These are phyloP conservation scores for Moesziomyces globuligerus DNA, from an alignment of 1,284 basidiomycete species.

Conservation along the genomic window DNA sequence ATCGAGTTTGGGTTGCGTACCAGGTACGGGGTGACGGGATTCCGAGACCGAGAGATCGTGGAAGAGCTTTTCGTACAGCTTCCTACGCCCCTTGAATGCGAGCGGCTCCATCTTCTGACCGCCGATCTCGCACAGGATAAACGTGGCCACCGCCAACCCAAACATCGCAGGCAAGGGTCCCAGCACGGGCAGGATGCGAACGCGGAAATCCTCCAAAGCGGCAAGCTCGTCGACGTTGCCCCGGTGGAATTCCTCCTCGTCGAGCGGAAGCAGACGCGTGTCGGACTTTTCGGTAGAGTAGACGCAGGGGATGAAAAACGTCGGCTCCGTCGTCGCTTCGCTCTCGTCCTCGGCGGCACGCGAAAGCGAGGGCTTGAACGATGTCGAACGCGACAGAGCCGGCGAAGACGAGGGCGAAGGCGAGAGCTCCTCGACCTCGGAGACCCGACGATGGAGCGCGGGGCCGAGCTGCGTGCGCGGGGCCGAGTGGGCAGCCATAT, in stretches of 20 bases:
- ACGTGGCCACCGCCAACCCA: constrained; percentile 63
- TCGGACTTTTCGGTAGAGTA: constrained; percentile 94
- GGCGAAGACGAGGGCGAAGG: constrained; percentile 33
- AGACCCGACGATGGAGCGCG: constrained; percentile 16
- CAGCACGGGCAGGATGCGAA: constrained; percentile 86
- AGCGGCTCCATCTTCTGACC: constrained; percentile 61
- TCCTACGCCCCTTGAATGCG: constrained; percentile 57
- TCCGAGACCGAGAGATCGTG: constrained; percentile 41
- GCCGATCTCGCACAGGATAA: constrained; percentile 63
- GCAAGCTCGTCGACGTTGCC: constrained; percentile 90
- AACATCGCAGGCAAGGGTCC: constrained; percentile 70
- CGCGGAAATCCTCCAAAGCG: constrained; percentile 91
- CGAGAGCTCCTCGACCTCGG: constrained; percentile 42
- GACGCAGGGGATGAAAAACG: constrained; percentile 71
- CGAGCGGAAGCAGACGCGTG: constrained; percentile 82
- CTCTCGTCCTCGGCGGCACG: constrained; percentile 7
- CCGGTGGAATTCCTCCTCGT: constrained; percentile 90
- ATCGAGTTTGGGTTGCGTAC: constrained; percentile 2
- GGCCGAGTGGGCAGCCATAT: constrained; percentile 26
- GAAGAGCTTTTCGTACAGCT: constrained; percentile 59
- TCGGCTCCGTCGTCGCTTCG: constrained; percentile 27
- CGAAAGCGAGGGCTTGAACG: constrained; percentile 27
- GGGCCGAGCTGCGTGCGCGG: constrained; percentile 11
- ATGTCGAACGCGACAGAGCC: constrained; percentile 29
- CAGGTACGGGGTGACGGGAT: constrained; percentile 31